Conservation (phyloP, 2,329 filamentous ascomycete species). For the Tetracladium maxilliforme region DNA sequence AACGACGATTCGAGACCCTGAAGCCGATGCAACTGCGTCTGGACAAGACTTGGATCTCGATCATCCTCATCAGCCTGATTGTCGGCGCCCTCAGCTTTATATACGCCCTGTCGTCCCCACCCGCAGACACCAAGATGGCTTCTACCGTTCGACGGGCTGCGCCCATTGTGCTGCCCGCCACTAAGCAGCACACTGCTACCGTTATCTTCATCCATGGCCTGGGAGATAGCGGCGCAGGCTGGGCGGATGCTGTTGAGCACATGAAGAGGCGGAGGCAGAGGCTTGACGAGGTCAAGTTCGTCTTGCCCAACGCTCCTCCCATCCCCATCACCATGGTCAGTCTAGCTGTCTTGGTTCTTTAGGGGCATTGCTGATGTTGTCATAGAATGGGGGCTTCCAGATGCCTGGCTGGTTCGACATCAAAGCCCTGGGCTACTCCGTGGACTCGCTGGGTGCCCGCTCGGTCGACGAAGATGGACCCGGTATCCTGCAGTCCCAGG, state of each 20-base stretch:
- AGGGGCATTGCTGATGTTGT: too few relatives aligned
- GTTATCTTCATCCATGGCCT: slow-evolving; percentile 91
- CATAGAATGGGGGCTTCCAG: slow-evolving; percentile 54
- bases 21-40: too few relatives aligned
- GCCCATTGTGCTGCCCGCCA: slow-evolving; percentile 62
- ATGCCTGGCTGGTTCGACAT: slow-evolving; percentile 91
- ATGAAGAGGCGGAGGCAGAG: slow-evolving; percentile 67
- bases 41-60: too few relatives aligned
- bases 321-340: slow-evolving; percentile 75
- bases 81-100: too few relatives aligned
- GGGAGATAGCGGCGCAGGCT: slow-evolving; percentile 68
- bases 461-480: slow-evolving; percentile 45
- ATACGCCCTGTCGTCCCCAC: too few relatives aligned
- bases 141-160: too few relatives aligned
- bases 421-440: slow-evolving; percentile 3
- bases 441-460: slow-evolving; percentile 28
- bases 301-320: slow-evolving; percentile 78
- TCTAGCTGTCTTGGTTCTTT: slow-evolving; percentile 7
- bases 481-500: slow-evolving; percentile 59
- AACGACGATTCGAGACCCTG: too few relatives aligned
- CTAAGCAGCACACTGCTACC: slow-evolving; percentile 77
- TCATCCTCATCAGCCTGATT: too few relatives aligned
- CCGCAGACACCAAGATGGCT: too few relatives aligned
- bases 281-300: slow-evolving; percentile 83
- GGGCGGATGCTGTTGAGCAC: slow-evolving; percentile 74